A percentile compares a stretch with the other conserved stretches of the same genome.
phyloP scores from a whole-genome alignment of 225 moss, liverwort and hornwort genomes.

The Physcomitrellopsis africana region DNA sequence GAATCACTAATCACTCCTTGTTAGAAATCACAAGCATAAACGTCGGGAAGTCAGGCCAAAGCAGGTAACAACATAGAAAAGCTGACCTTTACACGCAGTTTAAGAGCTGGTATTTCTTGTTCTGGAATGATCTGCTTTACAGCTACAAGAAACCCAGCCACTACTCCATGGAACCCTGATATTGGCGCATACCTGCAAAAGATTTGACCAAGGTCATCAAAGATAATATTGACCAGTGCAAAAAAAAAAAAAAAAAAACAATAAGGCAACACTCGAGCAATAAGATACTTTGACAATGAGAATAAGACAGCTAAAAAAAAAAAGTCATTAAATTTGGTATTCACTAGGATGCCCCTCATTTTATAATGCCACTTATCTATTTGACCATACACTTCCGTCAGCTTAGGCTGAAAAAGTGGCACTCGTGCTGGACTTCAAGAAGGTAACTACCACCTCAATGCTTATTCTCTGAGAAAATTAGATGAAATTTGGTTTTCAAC shows the following conservation, averaged over 20 bases:
- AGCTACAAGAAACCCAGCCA: conserved; percentile 79
- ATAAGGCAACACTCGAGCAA: neutral
- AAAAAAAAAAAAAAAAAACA: neutral
- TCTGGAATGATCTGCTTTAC: conserved; percentile 85
- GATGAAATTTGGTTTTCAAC: neutral
- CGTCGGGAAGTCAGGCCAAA: neutral
- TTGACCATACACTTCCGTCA: conserved; percentile 12
- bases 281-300: neutral
- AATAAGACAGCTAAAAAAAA: conserved; percentile 2
- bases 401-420: neutral
- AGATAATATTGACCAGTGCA: neutral
- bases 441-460: neutral
- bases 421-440: neutral
- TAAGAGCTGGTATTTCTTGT: conserved; percentile 59
- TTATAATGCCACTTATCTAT: conserved; percentile 8
- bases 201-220: conserved; percentile 5
- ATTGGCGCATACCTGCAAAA: conserved; percentile 59
- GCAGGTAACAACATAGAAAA: conserved; percentile 14
- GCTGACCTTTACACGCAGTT: conserved; percentile 67
- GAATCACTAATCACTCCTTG: conserved; percentile 1
- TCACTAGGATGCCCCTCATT: conserved; percentile 3
- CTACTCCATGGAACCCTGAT: conserved; percentile 76
- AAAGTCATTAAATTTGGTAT: conserved; percentile 9
- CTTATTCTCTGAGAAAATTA: neutral
- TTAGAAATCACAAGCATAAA: neutral